Conservation (phyloP, 371 early-diverging fungal genomes). For the Dinochytrium kinnereticum region DNA sequence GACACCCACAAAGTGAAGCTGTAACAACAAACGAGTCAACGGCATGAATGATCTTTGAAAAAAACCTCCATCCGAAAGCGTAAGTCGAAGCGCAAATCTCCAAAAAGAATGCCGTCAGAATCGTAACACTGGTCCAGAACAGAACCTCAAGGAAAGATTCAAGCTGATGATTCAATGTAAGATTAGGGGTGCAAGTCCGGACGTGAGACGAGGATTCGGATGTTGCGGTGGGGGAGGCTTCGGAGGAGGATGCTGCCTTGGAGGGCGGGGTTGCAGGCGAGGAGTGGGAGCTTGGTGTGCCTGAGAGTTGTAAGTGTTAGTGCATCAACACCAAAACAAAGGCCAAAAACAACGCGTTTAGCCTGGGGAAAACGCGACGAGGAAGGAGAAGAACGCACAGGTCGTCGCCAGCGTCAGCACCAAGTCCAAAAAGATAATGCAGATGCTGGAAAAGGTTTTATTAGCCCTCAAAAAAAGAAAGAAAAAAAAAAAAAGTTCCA, state of each 20-base stretch:
- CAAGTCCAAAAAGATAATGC: background rate
- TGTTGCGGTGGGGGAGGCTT: too few species aligned
- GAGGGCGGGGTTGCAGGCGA: background rate
- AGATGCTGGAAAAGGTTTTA: background rate
- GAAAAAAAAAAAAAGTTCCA: background rate
- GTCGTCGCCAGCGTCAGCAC: background rate
- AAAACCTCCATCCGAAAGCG: background rate
- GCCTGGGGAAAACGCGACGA: too few species aligned
- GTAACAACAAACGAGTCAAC: slow-evolving; percentile 1
- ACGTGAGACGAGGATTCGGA: too few species aligned
- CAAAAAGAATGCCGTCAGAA: background rate
- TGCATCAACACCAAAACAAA: too few species aligned
- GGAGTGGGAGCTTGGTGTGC: background rate
- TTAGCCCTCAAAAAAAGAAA: background rate
- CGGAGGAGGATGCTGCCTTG: too few species aligned
- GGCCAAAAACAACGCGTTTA: too few species aligned
- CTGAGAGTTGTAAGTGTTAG: too few species aligned
- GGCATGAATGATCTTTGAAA: background rate
- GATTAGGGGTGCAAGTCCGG: background rate
- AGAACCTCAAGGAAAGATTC: background rate
- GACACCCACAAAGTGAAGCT: background rate
- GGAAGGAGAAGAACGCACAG: too few species aligned
- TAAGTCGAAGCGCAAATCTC: background rate
- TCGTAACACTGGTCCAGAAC: background rate
- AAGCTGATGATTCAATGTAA: background rate